phyloP scores from a whole-genome alignment of 441 rosid genomes.

The Theobroma grandiflorum region DNA sequence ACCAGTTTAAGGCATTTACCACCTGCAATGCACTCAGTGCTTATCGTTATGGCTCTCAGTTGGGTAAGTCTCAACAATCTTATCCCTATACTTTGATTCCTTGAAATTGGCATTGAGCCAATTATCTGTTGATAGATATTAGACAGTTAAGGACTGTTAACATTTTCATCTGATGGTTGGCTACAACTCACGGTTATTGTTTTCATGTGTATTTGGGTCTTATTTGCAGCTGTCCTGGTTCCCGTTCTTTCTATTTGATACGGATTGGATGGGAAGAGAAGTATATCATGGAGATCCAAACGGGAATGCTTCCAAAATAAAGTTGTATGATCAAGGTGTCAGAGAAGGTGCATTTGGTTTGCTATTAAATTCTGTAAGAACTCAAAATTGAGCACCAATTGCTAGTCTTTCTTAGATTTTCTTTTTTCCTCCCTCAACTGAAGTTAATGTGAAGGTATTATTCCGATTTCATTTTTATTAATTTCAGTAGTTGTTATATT shows the following conservation, averaged over 20 bases:
- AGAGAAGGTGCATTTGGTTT: constrained; percentile 99
- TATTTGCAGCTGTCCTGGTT: constrained; percentile 91
- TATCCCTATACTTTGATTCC: constrained; percentile 3
- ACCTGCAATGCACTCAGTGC: constrained; percentile 92
- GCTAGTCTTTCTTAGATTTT: constrained; percentile 16
- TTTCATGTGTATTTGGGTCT: constrained; percentile 24
- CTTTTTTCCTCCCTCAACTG: constrained; percentile 2
- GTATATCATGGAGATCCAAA: constrained; percentile 94
- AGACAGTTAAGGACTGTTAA: neutral
- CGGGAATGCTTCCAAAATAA: constrained; percentile 59
- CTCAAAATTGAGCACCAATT: constrained; percentile 48
- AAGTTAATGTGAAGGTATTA: neutral
- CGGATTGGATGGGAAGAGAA: constrained; percentile 99
- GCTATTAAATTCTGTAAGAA: constrained; percentile 98
- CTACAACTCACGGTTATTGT: constrained; percentile 8
- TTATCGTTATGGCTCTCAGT: constrained; percentile 90
- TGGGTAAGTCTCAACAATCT: constrained; percentile 66
- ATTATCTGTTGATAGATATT: constrained; percentile 20
- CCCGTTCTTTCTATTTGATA: constrained; percentile 96
- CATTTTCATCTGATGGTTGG: constrained; percentile 18
- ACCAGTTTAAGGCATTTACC: constrained; percentile 96
- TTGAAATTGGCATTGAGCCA: constrained; percentile 4
- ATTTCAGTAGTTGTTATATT: constrained; percentile 17
- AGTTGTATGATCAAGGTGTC: constrained; percentile 84
- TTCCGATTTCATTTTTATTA: neutral